A percentile compares a stretch with the other conserved stretches of the same genome.
Evolutionary conservation across 2,329 filamentous ascomycete species (phyloP).

Genomic region (Monilinia fructigena): DNA sequence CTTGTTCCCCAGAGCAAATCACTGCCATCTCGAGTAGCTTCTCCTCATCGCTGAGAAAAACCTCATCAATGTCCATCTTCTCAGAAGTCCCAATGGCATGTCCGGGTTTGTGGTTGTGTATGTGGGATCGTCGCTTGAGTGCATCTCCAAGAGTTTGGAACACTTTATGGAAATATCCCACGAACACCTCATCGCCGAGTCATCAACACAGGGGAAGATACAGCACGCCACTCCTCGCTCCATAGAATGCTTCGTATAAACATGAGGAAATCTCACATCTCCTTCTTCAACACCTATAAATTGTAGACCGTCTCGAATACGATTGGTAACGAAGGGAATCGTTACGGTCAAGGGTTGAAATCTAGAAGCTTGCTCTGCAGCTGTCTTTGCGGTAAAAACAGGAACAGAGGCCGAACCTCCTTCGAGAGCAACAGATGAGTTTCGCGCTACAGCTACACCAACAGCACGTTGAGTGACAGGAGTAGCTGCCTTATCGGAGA

Average conservation of each 20-base stretch:
- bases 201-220: slow-evolving; percentile 92
- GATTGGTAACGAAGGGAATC: slow-evolving; percentile 75
- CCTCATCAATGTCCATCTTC: slow-evolving; percentile 24
- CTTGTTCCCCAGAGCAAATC: slow-evolving; percentile 84
- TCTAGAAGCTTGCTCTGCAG: slow-evolving; percentile 41
- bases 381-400: slow-evolving; percentile 39
- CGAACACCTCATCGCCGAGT: slow-evolving; percentile 73
- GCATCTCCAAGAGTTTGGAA: slow-evolving; percentile 81
- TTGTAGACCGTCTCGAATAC: slow-evolving; percentile 81
- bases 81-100: slow-evolving; percentile 23
- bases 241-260: slow-evolving; percentile 80
- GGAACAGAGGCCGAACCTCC: slow-evolving; percentile 41
- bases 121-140: slow-evolving; percentile 45
- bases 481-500: slow-evolving; percentile 49
- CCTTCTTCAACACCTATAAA: slow-evolving; percentile 83
- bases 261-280: slow-evolving; percentile 83
- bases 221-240: slow-evolving; percentile 78
- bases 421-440: slow-evolving; percentile 38
- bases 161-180: slow-evolving; percentile 90
- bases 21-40: slow-evolving; percentile 85
- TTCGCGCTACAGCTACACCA: slow-evolving; percentile 29
- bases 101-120: slow-evolving; percentile 37
- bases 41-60: slow-evolving; percentile 67
- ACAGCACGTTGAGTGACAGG: slow-evolving; percentile 45
- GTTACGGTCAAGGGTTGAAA: slow-evolving; percentile 62